Conservation (phyloP, 331 rosid genomes). For the Ulmus americana region DNA sequence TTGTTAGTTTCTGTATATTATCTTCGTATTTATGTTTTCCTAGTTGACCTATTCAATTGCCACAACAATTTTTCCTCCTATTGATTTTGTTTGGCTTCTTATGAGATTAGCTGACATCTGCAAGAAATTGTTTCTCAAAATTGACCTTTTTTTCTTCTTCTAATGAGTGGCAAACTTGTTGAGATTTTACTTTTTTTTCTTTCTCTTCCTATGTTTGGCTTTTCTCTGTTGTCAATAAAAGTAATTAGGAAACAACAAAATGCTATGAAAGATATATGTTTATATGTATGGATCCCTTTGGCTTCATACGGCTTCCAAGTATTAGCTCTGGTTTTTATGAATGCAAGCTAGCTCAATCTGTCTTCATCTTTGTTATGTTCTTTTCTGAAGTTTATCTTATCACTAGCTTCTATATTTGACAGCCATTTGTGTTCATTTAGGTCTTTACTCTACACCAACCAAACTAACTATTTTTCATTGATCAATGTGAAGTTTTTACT, state of each 20-base stretch:
- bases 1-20: not conserved
- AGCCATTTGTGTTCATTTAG: not conserved
- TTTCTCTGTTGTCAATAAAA: not conserved
- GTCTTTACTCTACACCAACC: not conserved
- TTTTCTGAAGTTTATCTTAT: conserved; percentile 2
- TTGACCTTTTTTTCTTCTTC: not conserved
- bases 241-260: not conserved
- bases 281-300: too few relatives aligned
- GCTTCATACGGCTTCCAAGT: not conserved
- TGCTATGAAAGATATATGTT: too few relatives aligned
- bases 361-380: conserved; percentile 3
- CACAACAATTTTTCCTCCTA: not conserved
- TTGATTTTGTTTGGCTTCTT: not conserved
- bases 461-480: not conserved
- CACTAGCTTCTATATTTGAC: conserved; percentile 9
- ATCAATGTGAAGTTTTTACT: not conserved
- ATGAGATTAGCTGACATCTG: not conserved
- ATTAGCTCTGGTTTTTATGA: not conserved
- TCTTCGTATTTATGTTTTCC: not conserved
- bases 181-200: not conserved
- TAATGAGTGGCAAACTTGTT: not conserved
- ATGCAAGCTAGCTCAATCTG: not conserved
- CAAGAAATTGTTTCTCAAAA: not conserved
- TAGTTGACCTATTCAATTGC: not conserved
- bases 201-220: not conserved